These are phyloP conservation scores for Papilionanthe hybrid DNA, from an alignment of 116 monocot species.

Conservation along the genomic window DNA sequence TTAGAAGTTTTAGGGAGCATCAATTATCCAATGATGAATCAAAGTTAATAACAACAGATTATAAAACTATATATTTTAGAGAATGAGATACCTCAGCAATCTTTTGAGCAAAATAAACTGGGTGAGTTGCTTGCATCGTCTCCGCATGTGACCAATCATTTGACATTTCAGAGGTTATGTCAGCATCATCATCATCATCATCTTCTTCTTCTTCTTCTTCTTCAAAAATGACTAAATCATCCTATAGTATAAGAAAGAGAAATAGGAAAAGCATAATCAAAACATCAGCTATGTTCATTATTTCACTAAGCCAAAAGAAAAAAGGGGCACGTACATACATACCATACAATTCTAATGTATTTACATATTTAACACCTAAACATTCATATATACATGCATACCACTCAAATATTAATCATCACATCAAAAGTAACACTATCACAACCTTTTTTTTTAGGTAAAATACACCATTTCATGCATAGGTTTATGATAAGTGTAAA, in stretches of 20 bases:
- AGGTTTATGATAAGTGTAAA: too few species aligned
- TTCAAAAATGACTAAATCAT: constrained; percentile 42
- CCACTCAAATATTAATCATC: too few species aligned
- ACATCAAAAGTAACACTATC: too few species aligned
- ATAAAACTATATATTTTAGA: neutral
- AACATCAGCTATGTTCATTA: constrained; percentile 1
- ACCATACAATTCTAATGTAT: too few species aligned
- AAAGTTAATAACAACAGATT: neutral
- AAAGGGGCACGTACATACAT: too few species aligned
- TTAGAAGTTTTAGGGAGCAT: neutral
- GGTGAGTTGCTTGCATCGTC: constrained; percentile 75
- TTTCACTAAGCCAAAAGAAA: neutral
- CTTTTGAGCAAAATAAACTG: constrained; percentile 71
- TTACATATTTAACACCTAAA: too few species aligned
- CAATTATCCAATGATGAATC: neutral
- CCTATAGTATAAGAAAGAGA: constrained; percentile 18
- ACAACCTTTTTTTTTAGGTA: too few species aligned
- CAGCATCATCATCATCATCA: constrained; percentile 23
- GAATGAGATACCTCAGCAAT: constrained; percentile 54
- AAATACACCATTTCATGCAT: too few species aligned
- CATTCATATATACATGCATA: too few species aligned
- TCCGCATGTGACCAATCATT: constrained; percentile 64
- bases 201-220: constrained; percentile 42
- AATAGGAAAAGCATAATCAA: neutral
- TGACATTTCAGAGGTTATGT: constrained; percentile 33